These are phyloP conservation scores for Jaltomata sinuosa DNA, from an alignment of 257 asterid species.

Conservation along the genomic window DNA sequence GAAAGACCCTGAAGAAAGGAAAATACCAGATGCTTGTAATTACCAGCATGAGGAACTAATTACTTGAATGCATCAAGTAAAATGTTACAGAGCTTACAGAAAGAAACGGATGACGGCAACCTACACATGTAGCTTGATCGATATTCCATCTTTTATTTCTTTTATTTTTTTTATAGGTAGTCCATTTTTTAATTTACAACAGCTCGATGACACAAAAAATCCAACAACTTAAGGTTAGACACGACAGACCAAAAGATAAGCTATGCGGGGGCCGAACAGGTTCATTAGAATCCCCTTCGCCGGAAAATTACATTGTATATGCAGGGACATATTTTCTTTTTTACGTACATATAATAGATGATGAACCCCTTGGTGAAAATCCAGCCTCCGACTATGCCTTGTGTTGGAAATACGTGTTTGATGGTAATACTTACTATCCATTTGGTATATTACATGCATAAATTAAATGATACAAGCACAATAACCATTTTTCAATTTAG, in stretches of 20 bases:
- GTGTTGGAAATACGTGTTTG: neutral
- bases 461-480: neutral
- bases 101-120: neutral
- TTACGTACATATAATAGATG: neutral
- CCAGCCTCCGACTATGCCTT: neutral
- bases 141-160: neutral
- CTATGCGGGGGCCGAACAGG: neutral
- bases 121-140: neutral
- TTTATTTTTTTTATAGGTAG: neutral
- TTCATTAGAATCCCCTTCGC: neutral
- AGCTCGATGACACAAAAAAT: neutral
- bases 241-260: neutral
- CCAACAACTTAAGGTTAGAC: neutral
- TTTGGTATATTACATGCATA: neutral
- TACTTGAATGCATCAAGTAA: neutral
- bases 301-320: no score
- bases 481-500: neutral
- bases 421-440: neutral
- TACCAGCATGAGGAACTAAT: neutral
- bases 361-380: neutral
- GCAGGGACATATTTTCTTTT: no score
- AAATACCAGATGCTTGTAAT: neutral
- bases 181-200: neutral
- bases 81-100: neutral
- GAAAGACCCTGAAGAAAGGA: conserved; percentile 61